Base-by-base conservation (phyloP, 2,329 filamentous ascomycete genomes). In the Balansia obtecta region DNA sequence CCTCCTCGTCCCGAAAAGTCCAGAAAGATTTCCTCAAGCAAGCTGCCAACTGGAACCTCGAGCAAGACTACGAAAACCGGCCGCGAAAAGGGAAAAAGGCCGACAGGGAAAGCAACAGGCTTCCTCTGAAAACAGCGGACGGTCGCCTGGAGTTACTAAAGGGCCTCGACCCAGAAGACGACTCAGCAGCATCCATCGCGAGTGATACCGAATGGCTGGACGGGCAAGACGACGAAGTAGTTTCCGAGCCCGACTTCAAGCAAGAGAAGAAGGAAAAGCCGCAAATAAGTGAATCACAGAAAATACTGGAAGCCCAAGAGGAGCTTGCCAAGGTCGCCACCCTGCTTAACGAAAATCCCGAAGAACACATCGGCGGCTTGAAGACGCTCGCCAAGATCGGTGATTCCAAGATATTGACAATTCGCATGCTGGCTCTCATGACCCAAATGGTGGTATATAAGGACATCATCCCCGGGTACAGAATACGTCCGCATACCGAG, bases 401-500 rank as follows among this genome's bases (percentile, higher is more conserved):
- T 18, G 74, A 82, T 50, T 84, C 85, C 8, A 73, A 74, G 13
- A 82, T 90, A 54, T 66, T 78, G 13, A 82, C 85, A 2, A 83
- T 98, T 48, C 84, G 87, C 70, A 95, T 95, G 67, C 75, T 98
- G 53, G 83, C 86, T 7, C 71, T 98, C 55, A 86, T 84, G 45
- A 88, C 93, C 20, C 90, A 96, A 67, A 77, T 93, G 64, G 80
- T 90, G 0, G 82, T 97, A 12, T 98, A 91, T 74, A 95, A 91
- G 65, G 93, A 97, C 67, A 79, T 96, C 45, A 97, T 98, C 52
- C 93, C 93, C 0, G 93, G 93, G 20, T 98, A 98, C 65, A 79
- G 93, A 53, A 97, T 98, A 71, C 83, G 93, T 16, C 86, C 88
- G 1, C 71, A 88, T 4, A 74, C 77, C 1, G 88, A 94, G 53